Conservation (phyloP, 2,329 filamentous ascomycete species). For the Ceratocystis lukuohia region DNA sequence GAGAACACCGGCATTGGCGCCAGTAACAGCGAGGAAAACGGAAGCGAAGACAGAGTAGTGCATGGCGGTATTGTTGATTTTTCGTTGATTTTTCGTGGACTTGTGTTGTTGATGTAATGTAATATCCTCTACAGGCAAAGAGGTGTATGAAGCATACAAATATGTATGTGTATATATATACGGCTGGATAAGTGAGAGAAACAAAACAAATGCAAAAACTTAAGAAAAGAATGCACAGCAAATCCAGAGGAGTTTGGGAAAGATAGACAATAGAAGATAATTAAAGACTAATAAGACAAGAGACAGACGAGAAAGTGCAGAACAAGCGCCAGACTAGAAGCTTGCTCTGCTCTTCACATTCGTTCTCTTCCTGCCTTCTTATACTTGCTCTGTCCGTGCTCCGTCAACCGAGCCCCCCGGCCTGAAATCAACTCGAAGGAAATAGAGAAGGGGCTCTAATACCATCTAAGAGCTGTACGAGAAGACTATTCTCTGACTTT, state of each 20-base stretch:
- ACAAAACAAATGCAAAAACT: no score
- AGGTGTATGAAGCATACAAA: no score
- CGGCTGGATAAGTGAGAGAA: no score
- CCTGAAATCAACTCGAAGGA: background rate
- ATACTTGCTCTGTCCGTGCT: background rate
- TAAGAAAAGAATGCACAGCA: no score
- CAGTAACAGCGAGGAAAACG: background rate
- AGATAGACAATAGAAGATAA: no score
- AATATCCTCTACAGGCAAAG: no score
- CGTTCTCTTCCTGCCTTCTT: background rate
- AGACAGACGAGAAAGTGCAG: background rate
- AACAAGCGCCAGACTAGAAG: background rate
- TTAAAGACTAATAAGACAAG: background rate
- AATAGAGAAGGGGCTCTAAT: background rate
- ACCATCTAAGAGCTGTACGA: background rate
- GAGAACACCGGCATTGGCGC: background rate
- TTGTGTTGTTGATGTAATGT: no score
- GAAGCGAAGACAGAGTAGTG: conserved; percentile 1
- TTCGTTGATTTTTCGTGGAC: no score
- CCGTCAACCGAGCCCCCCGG: background rate
- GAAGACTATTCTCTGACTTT: no score
- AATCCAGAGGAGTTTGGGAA: no score
- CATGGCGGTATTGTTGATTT: background rate
- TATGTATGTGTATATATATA: no score
- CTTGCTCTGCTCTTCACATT: background rate